A percentile compares a stretch with the other conserved stretches of the same genome.
These are phyloP conservation scores for Thymus quinquecostatus DNA, from an alignment of 257 asterid genomes.

Conservation along the genomic window DNA sequence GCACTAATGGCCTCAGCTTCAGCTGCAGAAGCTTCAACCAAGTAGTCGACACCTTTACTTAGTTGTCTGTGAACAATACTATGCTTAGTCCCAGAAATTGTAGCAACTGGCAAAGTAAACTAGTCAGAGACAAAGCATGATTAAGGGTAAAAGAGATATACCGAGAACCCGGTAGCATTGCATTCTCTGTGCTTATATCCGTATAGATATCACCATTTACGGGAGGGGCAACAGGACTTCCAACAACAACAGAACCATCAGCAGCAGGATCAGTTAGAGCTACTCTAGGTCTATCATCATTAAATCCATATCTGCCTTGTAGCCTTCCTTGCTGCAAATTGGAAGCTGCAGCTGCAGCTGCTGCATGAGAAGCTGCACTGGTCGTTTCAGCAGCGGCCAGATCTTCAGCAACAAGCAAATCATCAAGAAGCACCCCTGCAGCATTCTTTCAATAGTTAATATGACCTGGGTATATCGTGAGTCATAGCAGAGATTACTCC, in stretches of 20 bases:
- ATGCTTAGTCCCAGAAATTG: constrained; percentile 28
- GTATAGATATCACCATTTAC: constrained; percentile 79
- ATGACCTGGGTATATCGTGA: not conserved
- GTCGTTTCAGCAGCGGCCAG: constrained; percentile 96
- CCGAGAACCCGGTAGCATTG: constrained; percentile 78
- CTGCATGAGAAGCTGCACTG: constrained; percentile 92
- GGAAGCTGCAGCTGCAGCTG: constrained; percentile 85
- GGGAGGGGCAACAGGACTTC: constrained; percentile 87
- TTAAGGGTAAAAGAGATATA: constrained; percentile 31
- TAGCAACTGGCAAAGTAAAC: constrained; percentile 13
- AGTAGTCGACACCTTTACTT: constrained; percentile 87
- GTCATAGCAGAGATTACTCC: constrained; percentile 22
- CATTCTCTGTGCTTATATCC: constrained; percentile 89
- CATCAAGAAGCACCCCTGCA: constrained; percentile 89
- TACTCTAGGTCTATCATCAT: constrained; percentile 66
- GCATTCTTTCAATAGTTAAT: constrained; percentile 26
- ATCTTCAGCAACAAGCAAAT: constrained; percentile 96
- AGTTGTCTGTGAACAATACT: constrained; percentile 47
- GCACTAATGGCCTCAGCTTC: constrained; percentile 98
- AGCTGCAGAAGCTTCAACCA: constrained; percentile 96
- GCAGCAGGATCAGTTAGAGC: constrained; percentile 54
- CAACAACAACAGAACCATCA: constrained; percentile 88
- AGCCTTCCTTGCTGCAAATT: constrained; percentile 69
- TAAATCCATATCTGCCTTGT: constrained; percentile 62
- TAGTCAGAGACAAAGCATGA: constrained; percentile 8